Percentiles rank a stretch among this genome's conserved stretches.
These are phyloP conservation scores for Pyrenula aspistea DNA, from an alignment of 495 filamentous ascomycete species.

Conservation along the genomic window DNA sequence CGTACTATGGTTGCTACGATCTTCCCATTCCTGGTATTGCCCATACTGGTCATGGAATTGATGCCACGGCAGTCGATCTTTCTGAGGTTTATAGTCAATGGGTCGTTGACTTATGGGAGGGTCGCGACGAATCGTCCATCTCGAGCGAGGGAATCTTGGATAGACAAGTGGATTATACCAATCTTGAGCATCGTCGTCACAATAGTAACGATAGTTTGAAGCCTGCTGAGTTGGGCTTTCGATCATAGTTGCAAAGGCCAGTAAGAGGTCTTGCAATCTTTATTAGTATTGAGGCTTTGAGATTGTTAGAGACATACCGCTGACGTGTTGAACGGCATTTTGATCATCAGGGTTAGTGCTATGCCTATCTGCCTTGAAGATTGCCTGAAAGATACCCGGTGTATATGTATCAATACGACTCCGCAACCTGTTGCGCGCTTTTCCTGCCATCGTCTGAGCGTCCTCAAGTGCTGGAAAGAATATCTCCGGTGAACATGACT, in stretches of 20 bases:
- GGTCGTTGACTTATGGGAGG: background rate
- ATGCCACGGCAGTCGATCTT: background rate
- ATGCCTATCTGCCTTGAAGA: background rate
- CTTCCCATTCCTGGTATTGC: background rate
- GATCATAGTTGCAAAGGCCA: background rate
- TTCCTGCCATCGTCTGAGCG: background rate
- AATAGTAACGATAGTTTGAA: background rate
- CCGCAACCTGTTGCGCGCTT: background rate
- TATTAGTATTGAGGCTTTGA: no score
- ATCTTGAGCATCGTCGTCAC: background rate
- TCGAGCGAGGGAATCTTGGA: background rate
- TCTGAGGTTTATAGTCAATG: background rate
- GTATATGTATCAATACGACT: background rate
- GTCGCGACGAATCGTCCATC: background rate
- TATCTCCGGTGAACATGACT: background rate
- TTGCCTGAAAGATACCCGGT: background rate
- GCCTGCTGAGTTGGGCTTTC: background rate
- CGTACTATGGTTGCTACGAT: background rate
- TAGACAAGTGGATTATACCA: background rate
- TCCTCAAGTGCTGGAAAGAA: background rate
- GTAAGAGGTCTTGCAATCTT: no score
- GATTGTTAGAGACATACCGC: no score
- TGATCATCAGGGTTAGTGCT: background rate
- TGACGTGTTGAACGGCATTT: background rate
- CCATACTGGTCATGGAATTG: background rate